Base-by-base conservation (phyloP, 2,329 filamentous ascomycete species). In the Colletotrichum godetiae region DNA sequence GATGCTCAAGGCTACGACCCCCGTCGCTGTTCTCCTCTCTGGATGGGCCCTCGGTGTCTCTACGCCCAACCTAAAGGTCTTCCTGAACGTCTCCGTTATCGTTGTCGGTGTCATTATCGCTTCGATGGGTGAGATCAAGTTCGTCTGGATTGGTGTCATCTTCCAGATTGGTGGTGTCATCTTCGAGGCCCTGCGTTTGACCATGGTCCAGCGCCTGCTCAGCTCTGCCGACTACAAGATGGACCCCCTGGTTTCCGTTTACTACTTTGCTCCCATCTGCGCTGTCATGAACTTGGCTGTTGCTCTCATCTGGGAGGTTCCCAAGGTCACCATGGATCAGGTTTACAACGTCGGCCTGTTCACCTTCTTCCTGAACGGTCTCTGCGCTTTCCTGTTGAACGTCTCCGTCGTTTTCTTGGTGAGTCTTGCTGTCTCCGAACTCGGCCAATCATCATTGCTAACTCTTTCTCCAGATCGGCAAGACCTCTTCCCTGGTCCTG, bases 1-100 rank as follows among this genome's bases (percentile, higher is more conserved):
- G 88, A 98, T 98, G 96, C 92, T 98, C 84, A 98, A 98, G 93
- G 97, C 97, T 77, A 98, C 95, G 56, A 98, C 94, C 37, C 97
- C 97, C 19, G 95, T 98, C 73, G 95, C 95, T 67, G 95, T 98
- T 65, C 91, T 99, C 52, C 85, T 98, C 77, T 93, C 94, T 53
- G 94, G 95, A 77, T 98, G 97, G 96, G 87, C 89, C 66, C 92
- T 98, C 79, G 94, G 95, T 72, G 91, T 98, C 64, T 91, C 94
- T 15, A 91, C 94, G 75, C 94, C 95, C 67, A 97, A 95, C 86
- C 82, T 97, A 77, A 95, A 92, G 87, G 93, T 95, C 61, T 92
- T 99, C 79, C 90, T 94, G 81, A 99, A 99, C 81, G 95, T 99
- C 75, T 97, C 94, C 55, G 90, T 96, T 81, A 99, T 99, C 79